These are phyloP conservation scores for Globisporangium canariense DNA, from an alignment of 352 stramenopile genomes.

Conservation along the genomic window DNA sequence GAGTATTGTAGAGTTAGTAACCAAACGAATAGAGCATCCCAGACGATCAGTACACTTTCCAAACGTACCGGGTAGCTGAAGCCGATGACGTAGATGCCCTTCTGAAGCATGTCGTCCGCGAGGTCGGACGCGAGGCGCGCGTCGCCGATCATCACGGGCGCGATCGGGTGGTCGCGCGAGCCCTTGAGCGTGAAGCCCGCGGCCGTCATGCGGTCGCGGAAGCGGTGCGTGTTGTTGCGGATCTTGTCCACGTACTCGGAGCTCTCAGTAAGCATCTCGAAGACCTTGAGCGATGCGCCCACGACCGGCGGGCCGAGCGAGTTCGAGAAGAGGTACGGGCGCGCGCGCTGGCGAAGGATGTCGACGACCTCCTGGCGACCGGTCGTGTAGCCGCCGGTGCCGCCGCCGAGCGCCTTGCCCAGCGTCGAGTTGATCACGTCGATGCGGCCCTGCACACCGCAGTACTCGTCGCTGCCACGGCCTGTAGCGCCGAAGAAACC, in stretches of 20 bases:
- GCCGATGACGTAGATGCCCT: constrained; percentile 93
- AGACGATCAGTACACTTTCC: constrained; percentile 3
- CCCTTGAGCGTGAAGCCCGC: constrained; percentile 90
- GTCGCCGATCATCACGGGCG: constrained; percentile 91
- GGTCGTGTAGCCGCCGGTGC: constrained; percentile 92
- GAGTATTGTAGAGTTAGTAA: background rate
- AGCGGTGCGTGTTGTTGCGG: constrained; percentile 86
- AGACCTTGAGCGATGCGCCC: constrained; percentile 91
- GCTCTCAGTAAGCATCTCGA: constrained; percentile 89
- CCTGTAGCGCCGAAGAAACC: constrained; percentile 92
- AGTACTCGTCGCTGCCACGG: constrained; percentile 91
- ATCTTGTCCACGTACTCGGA: constrained; percentile 88
- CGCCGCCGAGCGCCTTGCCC: constrained; percentile 91
- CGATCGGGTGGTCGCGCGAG: constrained; percentile 87
- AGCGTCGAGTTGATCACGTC: constrained; percentile 95
- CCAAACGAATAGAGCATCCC: background rate
- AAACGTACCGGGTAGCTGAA: constrained; percentile 93
- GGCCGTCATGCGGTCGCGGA: constrained; percentile 88
- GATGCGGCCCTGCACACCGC: constrained; percentile 82
- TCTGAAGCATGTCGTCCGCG: constrained; percentile 90
- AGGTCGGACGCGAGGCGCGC: constrained; percentile 86
- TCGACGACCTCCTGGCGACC: constrained; percentile 90
- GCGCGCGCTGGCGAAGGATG: constrained; percentile 85
- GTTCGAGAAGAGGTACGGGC: constrained; percentile 94
- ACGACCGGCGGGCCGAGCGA: constrained; percentile 91